phyloP scores from a whole-genome alignment of 345 rosid genomes.

The Syzygium grande region DNA sequence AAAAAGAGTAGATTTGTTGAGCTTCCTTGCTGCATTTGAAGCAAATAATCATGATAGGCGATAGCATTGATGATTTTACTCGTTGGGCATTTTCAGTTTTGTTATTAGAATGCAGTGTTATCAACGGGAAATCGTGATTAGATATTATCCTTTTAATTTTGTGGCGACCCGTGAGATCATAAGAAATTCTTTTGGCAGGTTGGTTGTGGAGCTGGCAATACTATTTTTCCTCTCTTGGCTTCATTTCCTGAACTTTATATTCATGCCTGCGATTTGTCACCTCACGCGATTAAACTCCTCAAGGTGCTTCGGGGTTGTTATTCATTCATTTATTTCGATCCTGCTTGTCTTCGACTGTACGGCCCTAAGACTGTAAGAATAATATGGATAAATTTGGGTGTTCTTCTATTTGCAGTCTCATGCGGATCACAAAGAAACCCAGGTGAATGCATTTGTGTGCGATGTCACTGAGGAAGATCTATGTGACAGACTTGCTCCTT shows the following conservation, averaged over 20 bases:
- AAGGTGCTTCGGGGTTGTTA: constrained; percentile 20
- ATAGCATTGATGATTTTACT: background rate
- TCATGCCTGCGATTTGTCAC: constrained; percentile 53
- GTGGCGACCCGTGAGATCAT: background rate
- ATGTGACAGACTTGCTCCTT: constrained; percentile 25
- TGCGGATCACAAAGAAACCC: constrained; percentile 18
- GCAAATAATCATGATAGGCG: background rate
- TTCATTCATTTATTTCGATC: background rate
- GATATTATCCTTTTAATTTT: background rate
- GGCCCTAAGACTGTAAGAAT: background rate
- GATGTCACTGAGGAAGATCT: constrained; percentile 29
- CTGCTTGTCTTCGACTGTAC: background rate
- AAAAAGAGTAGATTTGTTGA: background rate
- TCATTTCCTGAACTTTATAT: constrained; percentile 31
- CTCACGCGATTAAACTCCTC: constrained; percentile 28
- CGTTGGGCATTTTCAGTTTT: background rate
- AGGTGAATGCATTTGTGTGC: constrained; percentile 34
- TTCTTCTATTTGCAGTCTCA: constrained; percentile 28
- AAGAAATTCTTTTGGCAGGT: constrained; percentile 15
- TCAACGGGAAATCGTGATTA: background rate
- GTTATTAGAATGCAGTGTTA: background rate
- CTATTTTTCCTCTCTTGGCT: constrained; percentile 46
- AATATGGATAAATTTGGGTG: background rate
- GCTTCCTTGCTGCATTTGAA: background rate
- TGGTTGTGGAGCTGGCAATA: constrained; percentile 58